Evolutionary conservation across 495 filamentous ascomycete genomes (phyloP).

Genomic region (Hypoxylon cercidicola): DNA sequence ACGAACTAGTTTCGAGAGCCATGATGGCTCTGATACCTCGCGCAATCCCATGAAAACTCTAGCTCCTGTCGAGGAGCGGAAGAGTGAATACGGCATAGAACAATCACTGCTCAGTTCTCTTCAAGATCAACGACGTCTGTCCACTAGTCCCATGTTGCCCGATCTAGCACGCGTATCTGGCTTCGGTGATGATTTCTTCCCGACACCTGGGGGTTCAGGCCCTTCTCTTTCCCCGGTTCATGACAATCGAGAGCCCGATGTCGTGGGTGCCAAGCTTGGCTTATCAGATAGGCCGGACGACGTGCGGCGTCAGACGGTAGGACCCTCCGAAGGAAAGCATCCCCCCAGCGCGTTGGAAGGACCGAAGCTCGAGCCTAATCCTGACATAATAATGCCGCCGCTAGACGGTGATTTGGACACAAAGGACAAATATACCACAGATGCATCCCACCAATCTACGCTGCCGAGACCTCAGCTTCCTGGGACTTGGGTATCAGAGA

Average conservation of each 20-base stretch:
- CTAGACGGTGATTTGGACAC: conserved; percentile 14
- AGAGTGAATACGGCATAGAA: conserved; percentile 66
- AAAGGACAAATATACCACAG: conserved; percentile 27
- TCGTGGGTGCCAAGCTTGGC: conserved; percentile 9
- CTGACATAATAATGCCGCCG: conserved; percentile 18
- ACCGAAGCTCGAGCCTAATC: conserved; percentile 36
- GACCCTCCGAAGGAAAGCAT: conserved; percentile 21
- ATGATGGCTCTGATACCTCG: conserved; percentile 47
- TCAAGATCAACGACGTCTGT: conserved; percentile 43
- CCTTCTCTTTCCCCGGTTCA: conserved; percentile 11
- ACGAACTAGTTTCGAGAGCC: conserved; percentile 39
- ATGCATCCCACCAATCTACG: conserved; percentile 31
- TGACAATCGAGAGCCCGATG: conserved; percentile 14
- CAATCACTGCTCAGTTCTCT: conserved; percentile 44
- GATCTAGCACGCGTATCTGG: conserved; percentile 72
- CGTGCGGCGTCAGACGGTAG: conserved; percentile 16
- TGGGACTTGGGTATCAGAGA: conserved; percentile 72
- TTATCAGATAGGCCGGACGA: conserved; percentile 2
- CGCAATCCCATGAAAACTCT: conserved; percentile 52
- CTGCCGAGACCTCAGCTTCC: conserved; percentile 66
- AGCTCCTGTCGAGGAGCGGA: conserved; percentile 67
- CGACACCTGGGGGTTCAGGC: conserved; percentile 28
- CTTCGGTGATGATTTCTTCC: conserved; percentile 65
- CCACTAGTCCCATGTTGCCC: conserved; percentile 67
- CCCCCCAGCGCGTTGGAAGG: conserved; percentile 30